phyloP scores from a whole-genome alignment of 768 basidiomycete genomes.

The Xerocomellus intermedius region DNA sequence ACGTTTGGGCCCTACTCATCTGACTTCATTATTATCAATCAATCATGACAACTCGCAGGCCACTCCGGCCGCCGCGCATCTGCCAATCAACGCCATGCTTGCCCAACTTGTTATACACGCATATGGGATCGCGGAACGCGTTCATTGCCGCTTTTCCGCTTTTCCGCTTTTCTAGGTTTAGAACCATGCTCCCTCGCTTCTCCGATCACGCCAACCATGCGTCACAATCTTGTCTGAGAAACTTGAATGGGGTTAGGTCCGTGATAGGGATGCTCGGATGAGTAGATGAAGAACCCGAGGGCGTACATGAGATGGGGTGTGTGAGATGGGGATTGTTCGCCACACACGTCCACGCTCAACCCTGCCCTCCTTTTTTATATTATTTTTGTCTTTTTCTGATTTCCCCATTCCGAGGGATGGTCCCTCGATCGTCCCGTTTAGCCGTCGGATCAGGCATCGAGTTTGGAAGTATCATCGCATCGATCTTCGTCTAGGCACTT shows the following conservation, averaged over 20 bases:
- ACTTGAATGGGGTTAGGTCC: slow-evolving; percentile 13
- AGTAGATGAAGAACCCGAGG: not conserved
- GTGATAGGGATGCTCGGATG: slow-evolving; percentile 11
- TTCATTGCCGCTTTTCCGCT: slow-evolving; percentile 28
- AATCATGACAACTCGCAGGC: slow-evolving; percentile 11
- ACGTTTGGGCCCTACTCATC: slow-evolving; percentile 14
- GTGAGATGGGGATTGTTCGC: slow-evolving; percentile 2
- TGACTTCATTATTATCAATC: slow-evolving; percentile 25
- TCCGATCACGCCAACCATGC: slow-evolving; percentile 20
- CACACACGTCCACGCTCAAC: slow-evolving; percentile 1
- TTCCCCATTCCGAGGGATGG: not conserved
- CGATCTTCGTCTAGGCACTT: slow-evolving; percentile 1
- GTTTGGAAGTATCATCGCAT: not conserved
- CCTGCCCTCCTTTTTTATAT: not conserved
- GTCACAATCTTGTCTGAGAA: slow-evolving; percentile 12
- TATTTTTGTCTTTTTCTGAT: not conserved
- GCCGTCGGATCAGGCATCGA: slow-evolving; percentile 11
- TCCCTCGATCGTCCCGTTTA: slow-evolving; percentile 8
- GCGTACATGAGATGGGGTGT: slow-evolving; percentile 4
- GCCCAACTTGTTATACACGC: not conserved
- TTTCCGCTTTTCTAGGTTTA: slow-evolving; percentile 15
- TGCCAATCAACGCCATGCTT: slow-evolving; percentile 10
- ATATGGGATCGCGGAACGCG: slow-evolving; percentile 21
- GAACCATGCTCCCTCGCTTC: slow-evolving; percentile 3
- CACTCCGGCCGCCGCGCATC: slow-evolving; percentile 5